These are phyloP conservation scores for Podospora pseudoanserina DNA, from an alignment of 495 filamentous ascomycete species.

Conservation along the genomic window DNA sequence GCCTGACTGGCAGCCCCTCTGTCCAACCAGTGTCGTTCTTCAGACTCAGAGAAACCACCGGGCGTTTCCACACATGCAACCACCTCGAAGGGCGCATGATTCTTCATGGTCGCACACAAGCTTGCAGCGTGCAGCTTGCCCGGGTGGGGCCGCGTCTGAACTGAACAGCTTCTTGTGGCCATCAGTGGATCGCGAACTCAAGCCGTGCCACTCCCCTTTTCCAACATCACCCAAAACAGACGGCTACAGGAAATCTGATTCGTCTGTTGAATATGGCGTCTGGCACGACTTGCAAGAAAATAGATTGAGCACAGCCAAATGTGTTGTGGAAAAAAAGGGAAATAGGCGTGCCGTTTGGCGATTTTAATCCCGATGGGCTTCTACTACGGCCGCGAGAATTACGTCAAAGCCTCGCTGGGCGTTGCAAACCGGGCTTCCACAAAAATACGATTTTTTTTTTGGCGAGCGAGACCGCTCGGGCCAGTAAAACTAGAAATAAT, in stretches of 20 bases:
- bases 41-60: not conserved
- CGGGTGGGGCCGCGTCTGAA: not conserved
- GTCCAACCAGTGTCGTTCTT: not conserved
- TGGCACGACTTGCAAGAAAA: not conserved
- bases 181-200: not conserved
- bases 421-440: no score
- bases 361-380: not conserved
- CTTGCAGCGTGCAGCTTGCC: not conserved
- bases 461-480: no score
- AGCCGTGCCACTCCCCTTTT: constrained; percentile 1
- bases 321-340: not conserved
- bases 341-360: not conserved
- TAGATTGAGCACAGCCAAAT: not conserved
- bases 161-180: not conserved
- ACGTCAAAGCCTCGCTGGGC: not conserved
- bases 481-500: no score
- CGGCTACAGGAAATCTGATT: not conserved
- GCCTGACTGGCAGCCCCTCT: not conserved
- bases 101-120: constrained; percentile 2
- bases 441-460: no score
- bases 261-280: not conserved
- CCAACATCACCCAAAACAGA: not conserved
- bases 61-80: not conserved
- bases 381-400: not conserved
- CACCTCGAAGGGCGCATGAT: constrained; percentile 4